Conservation (phyloP, 2,329 filamentous ascomycete species). For the Paecilomyces fulvus region DNA sequence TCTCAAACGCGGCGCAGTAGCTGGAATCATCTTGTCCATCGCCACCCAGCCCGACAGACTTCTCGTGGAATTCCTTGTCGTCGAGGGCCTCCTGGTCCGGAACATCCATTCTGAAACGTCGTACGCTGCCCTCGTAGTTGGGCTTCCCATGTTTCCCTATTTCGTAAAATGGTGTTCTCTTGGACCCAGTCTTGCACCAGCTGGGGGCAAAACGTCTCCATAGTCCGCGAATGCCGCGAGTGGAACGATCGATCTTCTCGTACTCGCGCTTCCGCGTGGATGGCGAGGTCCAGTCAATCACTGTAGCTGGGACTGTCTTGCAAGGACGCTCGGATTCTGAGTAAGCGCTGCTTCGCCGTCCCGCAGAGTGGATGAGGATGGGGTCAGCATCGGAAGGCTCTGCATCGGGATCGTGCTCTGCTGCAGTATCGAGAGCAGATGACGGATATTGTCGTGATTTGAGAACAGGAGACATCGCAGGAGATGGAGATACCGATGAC, state of each 20-base stretch:
- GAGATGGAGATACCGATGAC: neutral
- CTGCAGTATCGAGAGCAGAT: neutral
- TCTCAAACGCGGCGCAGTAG: neutral
- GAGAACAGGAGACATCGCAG: neutral
- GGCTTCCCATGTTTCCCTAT: slow-evolving; percentile 26
- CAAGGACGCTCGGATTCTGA: slow-evolving; percentile 3
- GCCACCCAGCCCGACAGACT: slow-evolving; percentile 2
- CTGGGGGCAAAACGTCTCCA: slow-evolving; percentile 34
- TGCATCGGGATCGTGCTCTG: neutral
- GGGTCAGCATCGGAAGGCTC: slow-evolving; percentile 4
- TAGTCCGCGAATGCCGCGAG: slow-evolving; percentile 33
- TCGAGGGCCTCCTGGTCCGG: slow-evolving; percentile 21
- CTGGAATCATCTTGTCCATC: slow-evolving; percentile 2
- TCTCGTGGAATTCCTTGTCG: slow-evolving; percentile 15
- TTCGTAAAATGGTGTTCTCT: slow-evolving; percentile 34
- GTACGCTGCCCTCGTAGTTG: slow-evolving; percentile 36
- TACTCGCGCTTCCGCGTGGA: slow-evolving; percentile 37
- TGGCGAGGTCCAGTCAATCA: slow-evolving; percentile 40
- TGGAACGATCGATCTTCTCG: slow-evolving; percentile 46
- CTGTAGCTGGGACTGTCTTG: slow-evolving; percentile 25
- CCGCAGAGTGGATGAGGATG: slow-evolving; percentile 3
- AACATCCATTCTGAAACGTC: slow-evolving; percentile 38
- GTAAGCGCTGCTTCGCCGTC: slow-evolving; percentile 1
- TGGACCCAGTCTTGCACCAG: slow-evolving; percentile 27
- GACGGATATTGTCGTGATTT: neutral